Evolutionary conservation across 345 rosid genomes (phyloP).

Genomic region (Citrus hindsii): DNA sequence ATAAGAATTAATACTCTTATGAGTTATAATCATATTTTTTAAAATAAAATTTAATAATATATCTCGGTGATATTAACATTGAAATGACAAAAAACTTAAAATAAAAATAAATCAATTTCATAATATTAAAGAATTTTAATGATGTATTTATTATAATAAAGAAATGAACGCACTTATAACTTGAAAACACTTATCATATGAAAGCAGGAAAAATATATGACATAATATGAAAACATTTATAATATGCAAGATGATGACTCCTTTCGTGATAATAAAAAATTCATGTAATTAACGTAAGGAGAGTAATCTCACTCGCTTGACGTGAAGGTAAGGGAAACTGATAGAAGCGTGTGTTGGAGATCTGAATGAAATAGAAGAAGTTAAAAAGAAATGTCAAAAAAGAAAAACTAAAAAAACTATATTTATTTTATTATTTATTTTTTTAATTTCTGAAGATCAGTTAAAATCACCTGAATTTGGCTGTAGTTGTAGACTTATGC

Average conservation of each 20-base stretch:
- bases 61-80: neutral
- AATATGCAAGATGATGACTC: too few species aligned
- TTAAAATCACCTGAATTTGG: constrained; percentile 34
- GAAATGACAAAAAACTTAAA: too few species aligned
- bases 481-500: constrained; percentile 20
- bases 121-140: too few species aligned
- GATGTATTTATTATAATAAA: too few species aligned
- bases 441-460: neutral
- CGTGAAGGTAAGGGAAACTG: neutral
- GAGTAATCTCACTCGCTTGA: neutral
- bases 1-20: too few species aligned
- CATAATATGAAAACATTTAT: too few species aligned
- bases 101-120: too few species aligned
- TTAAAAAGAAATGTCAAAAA: neutral
- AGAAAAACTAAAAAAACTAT: neutral
- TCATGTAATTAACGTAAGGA: neutral
- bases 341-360: constrained; percentile 10
- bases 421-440: too few species aligned
- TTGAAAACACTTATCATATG: neutral
- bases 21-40: too few species aligned
- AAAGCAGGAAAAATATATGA: neutral
- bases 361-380: neutral
- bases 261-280: neutral
- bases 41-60: too few species aligned
- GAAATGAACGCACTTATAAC: neutral